phyloP scores from a whole-genome alignment of 768 basidiomycete genomes.

The Leccinum broughii region DNA sequence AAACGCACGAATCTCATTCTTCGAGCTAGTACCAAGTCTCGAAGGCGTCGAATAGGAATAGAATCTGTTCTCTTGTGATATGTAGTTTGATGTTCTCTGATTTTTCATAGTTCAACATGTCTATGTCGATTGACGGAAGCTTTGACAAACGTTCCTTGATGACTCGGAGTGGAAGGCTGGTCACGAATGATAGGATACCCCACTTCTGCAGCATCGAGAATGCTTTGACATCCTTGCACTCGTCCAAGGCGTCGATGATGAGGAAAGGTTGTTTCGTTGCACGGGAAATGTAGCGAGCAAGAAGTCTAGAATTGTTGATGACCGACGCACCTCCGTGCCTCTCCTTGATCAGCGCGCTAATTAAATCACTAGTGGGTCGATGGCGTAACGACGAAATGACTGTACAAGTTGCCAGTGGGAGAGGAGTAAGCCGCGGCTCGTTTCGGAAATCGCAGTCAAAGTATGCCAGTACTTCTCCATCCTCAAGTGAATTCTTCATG shows the following conservation, averaged over 20 bases:
- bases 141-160: neutral
- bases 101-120: neutral
- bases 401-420: conserved; percentile 11
- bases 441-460: conserved; percentile 26
- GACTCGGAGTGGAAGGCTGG: neutral
- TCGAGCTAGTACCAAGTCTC: neutral
- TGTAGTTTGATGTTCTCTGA: neutral
- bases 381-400: neutral
- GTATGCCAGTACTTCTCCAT: conserved; percentile 5
- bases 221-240: neutral
- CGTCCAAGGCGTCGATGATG: too few species aligned
- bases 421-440: neutral
- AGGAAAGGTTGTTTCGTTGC: too few species aligned
- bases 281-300: conserved; percentile 3
- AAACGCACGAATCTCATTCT: neutral
- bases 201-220: neutral
- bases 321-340: neutral
- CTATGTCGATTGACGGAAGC: neutral
- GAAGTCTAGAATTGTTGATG: neutral
- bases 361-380: neutral
- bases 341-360: conserved; percentile 1
- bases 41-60: conserved; percentile 1
- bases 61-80: conserved; percentile 2
- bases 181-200: neutral
- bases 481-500: neutral